phyloP scores from a whole-genome alignment of 2,329 filamentous ascomycete species.

The Metarhizium anisopliae region DNA sequence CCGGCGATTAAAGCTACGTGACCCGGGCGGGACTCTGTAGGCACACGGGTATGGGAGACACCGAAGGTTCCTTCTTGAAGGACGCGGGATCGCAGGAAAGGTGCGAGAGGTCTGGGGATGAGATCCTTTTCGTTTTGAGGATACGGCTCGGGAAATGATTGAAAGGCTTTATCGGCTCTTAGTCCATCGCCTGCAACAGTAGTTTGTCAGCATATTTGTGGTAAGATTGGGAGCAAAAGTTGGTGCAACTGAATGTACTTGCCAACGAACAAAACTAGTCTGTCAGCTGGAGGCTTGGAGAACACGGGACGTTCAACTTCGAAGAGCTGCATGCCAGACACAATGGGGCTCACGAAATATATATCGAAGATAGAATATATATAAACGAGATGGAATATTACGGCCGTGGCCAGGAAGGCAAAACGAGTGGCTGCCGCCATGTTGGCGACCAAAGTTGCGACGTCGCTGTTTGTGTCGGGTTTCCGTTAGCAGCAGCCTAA shows the following conservation, averaged over 20 bases:
- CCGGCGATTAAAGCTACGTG: constrained; percentile 96
- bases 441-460: neutral
- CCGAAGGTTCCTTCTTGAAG: constrained; percentile 90
- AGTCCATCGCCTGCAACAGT: constrained; percentile 65
- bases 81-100: constrained; percentile 82
- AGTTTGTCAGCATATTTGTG: neutral
- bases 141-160: constrained; percentile 83
- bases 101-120: constrained; percentile 72
- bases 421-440: constrained; percentile 57
- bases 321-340: constrained; percentile 86
- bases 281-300: constrained; percentile 69
- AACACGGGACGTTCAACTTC: constrained; percentile 51
- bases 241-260: constrained; percentile 12
- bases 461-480: neutral
- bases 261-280: constrained; percentile 91
- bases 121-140: constrained; percentile 55
- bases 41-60: constrained; percentile 92
- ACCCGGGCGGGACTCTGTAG: constrained; percentile 90
- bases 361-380: constrained; percentile 96
- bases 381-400: constrained; percentile 90
- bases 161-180: constrained; percentile 95
- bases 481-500: neutral
- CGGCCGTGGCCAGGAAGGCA: constrained; percentile 78
- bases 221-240: neutral
- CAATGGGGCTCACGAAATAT: constrained; percentile 96